These are phyloP conservation scores for Leishmania tarentolae DNA, from an alignment of 208 protist genomes.

Conservation along the genomic window DNA sequence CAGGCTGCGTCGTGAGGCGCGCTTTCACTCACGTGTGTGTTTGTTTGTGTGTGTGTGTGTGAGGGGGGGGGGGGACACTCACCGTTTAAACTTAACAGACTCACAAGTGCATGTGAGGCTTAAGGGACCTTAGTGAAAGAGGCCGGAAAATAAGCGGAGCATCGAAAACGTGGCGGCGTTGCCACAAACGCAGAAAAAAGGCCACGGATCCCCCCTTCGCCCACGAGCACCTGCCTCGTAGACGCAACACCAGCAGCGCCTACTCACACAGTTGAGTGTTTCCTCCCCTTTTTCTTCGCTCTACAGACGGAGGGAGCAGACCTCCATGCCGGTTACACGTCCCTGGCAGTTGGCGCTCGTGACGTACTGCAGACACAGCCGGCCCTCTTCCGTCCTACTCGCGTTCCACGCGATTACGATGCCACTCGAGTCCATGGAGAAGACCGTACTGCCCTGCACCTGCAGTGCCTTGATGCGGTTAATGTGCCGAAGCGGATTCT, in stretches of 20 bases:
- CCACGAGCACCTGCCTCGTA: not conserved
- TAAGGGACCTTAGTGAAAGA: not conserved
- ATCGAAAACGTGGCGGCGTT: not conserved
- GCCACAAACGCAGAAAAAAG: not conserved
- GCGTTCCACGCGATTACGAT: constrained; percentile 54
- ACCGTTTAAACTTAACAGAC: not conserved
- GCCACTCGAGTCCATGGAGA: constrained; percentile 65
- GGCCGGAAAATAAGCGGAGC: not conserved
- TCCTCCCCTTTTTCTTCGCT: not conserved
- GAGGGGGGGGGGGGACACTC: not conserved
- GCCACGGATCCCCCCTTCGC: no score
- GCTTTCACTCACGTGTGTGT: no score
- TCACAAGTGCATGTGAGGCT: not conserved
- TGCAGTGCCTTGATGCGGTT: constrained; percentile 58
- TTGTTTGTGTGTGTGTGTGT: constrained; percentile 1
- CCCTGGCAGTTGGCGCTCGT: constrained; percentile 79
- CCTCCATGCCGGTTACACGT: constrained; percentile 58
- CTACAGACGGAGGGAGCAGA: constrained; percentile 21
- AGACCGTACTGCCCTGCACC: constrained; percentile 34
- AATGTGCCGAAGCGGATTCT: constrained; percentile 56
- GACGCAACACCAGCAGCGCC: not conserved
- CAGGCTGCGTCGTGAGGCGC: not conserved
- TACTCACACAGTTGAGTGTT: not conserved
- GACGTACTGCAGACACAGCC: constrained; percentile 38
- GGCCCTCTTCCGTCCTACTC: not conserved